Base-by-base conservation (phyloP, 2,329 filamentous ascomycete genomes). In the Apiospora pterosperma region DNA sequence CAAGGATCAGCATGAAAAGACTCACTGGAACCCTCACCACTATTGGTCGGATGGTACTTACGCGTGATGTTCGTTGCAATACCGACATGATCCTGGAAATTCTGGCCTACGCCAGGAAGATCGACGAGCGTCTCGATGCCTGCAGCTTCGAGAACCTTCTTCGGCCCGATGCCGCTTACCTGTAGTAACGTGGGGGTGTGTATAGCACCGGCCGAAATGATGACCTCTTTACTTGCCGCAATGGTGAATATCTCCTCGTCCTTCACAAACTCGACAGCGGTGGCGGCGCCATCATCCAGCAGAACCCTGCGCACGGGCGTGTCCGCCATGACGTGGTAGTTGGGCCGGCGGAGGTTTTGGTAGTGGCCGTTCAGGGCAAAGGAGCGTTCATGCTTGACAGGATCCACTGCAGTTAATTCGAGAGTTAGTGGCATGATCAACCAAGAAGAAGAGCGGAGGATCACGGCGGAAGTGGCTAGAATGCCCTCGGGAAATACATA, bases 71-170 rank as follows among this genome's bases (percentile, higher is more conserved):
- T 14, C 0, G 31, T 66, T 7, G 63, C 59, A 58, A 76, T 69
- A 23, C 64, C 67, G 31, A 72, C 70, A 23, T 85, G 81, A 65
- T 84, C 82, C 66, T 83, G 81, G 63, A 84, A 80, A 65, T 83
- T 81, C 61, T 80, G 76, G 4, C 83, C 82, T 4, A 85, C 82
- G 3, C 80, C 79, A 5, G 80, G 77, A 21, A 83, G 74, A 55
- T 82, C 76, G 38, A 82, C 74, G 6, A 79, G 64, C 1, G 74
- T 73, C 10, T 77, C 72, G 31, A 85, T 79, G 2, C 78, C 79
- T 8, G 77, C 77, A 10, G 74, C 72, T 19, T 77, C 68, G 4
- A 87, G 78, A 19, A 85, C 70, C 23, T 76, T 73, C 8, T 73
- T 74, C 10, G 80, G 77, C 11, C 78, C 78, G 36, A 80, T 72